Conservation (phyloP, 495 filamentous ascomycete genomes). For the Aspergillus mulundensis region DNA sequence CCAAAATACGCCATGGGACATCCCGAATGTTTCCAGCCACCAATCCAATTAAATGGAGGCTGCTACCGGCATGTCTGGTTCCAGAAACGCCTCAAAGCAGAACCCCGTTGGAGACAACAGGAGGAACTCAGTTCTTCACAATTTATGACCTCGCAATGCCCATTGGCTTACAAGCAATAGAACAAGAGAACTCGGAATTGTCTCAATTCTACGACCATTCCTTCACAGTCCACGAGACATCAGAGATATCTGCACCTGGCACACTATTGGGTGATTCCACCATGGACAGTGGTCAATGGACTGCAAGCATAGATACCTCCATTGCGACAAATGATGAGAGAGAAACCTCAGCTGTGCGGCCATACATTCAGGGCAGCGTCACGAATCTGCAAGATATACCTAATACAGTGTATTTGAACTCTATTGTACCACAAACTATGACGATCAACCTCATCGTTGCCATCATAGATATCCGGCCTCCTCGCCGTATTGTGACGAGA, state of each 20-base stretch:
- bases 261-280: conserved; percentile 19
- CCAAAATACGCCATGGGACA: conserved; percentile 7
- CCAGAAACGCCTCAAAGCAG: conserved; percentile 14
- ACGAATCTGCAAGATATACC: conserved; percentile 69
- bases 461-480: conserved; percentile 64
- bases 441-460: conserved; percentile 73
- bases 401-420: conserved; percentile 57
- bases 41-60: conserved; percentile 38
- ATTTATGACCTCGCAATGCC: conserved; percentile 33
- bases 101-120: conserved; percentile 7
- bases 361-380: conserved; percentile 35
- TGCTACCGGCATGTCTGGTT: conserved; percentile 22
- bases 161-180: conserved; percentile 17
- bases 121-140: conserved; percentile 48
- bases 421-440: conserved; percentile 75
- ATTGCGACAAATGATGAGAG: conserved; percentile 12
- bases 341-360: conserved; percentile 6
- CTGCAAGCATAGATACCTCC: conserved; percentile 24
- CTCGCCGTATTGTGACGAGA: conserved; percentile 55
- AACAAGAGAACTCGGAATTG: conserved; percentile 37
- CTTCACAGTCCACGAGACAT: conserved; percentile 56
- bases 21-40: conserved; percentile 9
- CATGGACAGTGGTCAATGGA: conserved; percentile 24
- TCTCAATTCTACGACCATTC: conserved; percentile 73
- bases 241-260: conserved; percentile 25